Conservation (phyloP, 441 rosid species). For the Hypseocharis bilobata region DNA sequence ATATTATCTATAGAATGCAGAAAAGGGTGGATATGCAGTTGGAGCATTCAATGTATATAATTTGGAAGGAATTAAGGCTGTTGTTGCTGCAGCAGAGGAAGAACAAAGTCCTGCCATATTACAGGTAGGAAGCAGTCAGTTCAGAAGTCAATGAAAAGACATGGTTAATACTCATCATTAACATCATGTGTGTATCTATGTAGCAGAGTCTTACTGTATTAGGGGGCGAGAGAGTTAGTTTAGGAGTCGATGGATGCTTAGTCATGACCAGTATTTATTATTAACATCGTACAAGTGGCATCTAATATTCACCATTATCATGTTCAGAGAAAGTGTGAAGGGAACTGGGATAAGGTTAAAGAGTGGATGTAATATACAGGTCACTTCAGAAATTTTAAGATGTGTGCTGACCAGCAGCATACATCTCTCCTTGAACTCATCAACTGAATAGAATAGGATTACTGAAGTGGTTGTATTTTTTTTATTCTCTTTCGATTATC, state of each 20-base stretch:
- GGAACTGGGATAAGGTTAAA: no score
- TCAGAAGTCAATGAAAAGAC: background rate
- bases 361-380: no score
- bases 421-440: no score
- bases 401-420: no score
- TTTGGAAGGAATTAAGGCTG: constrained; percentile 87
- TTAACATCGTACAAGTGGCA: no score
- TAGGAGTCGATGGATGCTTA: background rate
- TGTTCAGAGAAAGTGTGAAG: no score
- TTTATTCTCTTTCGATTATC: no score
- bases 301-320: no score
- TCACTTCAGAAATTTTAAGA: no score
- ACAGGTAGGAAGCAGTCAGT: constrained; percentile 44
- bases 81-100: constrained; percentile 92
- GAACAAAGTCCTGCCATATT: constrained; percentile 86
- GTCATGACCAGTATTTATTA: background rate
- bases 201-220: background rate
- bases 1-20: constrained; percentile 51
- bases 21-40: constrained; percentile 78
- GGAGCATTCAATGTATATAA: constrained; percentile 96
- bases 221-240: background rate
- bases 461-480: no score
- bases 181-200: background rate
- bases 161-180: background rate
- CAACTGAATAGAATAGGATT: no score